Percentiles rank a stretch among this genome's conserved stretches.
phyloP scores from a whole-genome alignment of 2,329 filamentous ascomycete genomes.

The Aspergillus hortae region DNA sequence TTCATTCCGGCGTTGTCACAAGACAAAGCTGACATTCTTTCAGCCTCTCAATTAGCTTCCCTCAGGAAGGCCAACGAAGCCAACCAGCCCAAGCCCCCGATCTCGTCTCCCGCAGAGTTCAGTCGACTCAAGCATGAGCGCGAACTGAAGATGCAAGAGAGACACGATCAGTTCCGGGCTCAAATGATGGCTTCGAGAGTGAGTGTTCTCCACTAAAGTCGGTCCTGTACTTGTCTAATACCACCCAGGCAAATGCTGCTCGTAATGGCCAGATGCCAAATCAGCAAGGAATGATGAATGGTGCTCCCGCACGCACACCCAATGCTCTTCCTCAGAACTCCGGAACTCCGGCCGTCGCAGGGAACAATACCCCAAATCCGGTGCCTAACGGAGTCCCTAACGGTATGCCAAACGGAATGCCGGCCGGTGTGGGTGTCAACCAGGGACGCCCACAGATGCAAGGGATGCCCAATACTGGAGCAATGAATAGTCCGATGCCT shows the following conservation, averaged over 20 bases:
- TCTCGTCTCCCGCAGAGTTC: slow-evolving; percentile 83
- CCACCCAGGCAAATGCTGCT: slow-evolving; percentile 38
- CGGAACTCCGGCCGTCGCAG: slow-evolving; percentile 32
- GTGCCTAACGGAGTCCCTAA: slow-evolving; percentile 50
- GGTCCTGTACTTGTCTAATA: not conserved
- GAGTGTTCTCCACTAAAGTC: slow-evolving; percentile 15
- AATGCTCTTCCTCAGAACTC: slow-evolving; percentile 37
- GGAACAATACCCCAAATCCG: slow-evolving; percentile 35
- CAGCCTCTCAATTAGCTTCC: slow-evolving; percentile 66
- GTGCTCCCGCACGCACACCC: slow-evolving; percentile 33
- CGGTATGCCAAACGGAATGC: slow-evolving; percentile 44
- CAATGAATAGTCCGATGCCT: slow-evolving; percentile 50
- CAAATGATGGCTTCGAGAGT: slow-evolving; percentile 59
- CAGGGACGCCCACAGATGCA: slow-evolving; percentile 41
- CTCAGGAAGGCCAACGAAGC: slow-evolving; percentile 77
- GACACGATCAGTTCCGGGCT: slow-evolving; percentile 54
- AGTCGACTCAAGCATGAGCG: slow-evolving; percentile 84
- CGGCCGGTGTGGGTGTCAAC: slow-evolving; percentile 31
- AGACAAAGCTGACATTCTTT: slow-evolving; percentile 4
- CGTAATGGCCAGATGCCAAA: slow-evolving; percentile 40
- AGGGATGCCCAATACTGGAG: slow-evolving; percentile 36
- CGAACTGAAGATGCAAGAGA: slow-evolving; percentile 64
- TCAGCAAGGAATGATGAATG: slow-evolving; percentile 38
- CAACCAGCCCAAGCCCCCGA: slow-evolving; percentile 55
- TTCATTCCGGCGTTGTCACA: not conserved